Base-by-base conservation (phyloP, 2,329 filamentous ascomycete species). In the Claviceps humidiphila region DNA sequence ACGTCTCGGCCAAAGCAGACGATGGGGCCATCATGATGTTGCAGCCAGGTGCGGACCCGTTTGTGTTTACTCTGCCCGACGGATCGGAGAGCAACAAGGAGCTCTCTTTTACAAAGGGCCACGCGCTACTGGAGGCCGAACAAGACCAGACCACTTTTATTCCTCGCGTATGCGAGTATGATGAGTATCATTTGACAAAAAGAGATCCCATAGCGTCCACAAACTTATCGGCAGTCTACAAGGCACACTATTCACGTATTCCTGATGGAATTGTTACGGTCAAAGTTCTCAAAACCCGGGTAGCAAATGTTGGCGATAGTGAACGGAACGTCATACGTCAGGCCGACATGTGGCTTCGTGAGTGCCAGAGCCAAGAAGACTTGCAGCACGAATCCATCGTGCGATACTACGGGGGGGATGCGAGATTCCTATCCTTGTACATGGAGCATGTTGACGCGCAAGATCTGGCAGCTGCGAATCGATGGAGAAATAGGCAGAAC, bases 361-460 rank as follows among this genome's bases (percentile, higher is more conserved):
- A 81, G 59, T 75, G 75, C 56, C 71, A 74, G 58, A 76, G 71
- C 58, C 78, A 81, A 56, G 73, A 76, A 57, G 71, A 74, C 55
- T 64, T 81, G 48, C 66, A 74, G 54, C 77, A 81, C 62, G 68
- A 76, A 54, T 79, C 75, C 50, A 81, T 81, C 54, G 77, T 80
- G 53, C 72, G 72, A 22, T 69, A 80, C 50, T 78, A 80, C 54
- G 77, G 77, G 8, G 77, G 78, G 40, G 78, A 81, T 57, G 78
- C 78, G 6, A 74, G 78, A 38, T 80, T 77, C 59, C 63, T 82
- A 40, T 78, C 77, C 2, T 63, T 81, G 9, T 81, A 80, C 59
- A 81, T 82, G 78, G 78, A 81, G 60, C 75, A 80, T 54, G 71
- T 81, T 4, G 75, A 80, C 51, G 77, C 75, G 13, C 72, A 71